Percentiles rank a stretch among this genome's conserved stretches.
These are phyloP conservation scores for Auriculariales sp. DNA, from an alignment of 768 basidiomycete genomes.

Conservation along the genomic window DNA sequence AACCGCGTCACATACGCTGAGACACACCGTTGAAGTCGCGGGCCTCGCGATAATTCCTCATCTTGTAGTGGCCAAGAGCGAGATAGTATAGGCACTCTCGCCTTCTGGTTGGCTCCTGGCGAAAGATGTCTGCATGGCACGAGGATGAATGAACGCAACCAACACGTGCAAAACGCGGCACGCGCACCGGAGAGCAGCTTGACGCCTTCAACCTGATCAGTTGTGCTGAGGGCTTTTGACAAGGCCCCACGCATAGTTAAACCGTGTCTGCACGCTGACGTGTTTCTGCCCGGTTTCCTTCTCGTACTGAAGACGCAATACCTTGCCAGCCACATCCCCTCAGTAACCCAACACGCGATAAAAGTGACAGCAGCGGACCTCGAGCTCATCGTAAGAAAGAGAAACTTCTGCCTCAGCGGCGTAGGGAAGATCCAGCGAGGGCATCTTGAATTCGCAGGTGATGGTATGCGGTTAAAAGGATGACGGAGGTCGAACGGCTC, in stretches of 20 bases:
- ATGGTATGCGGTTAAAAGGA: background rate
- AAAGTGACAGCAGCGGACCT: conserved; percentile 31
- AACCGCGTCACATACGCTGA: background rate
- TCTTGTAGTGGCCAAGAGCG: conserved; percentile 91
- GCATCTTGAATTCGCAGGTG: conserved; percentile 15
- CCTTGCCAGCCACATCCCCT: conserved; percentile 33
- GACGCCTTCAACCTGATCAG: conserved; percentile 86
- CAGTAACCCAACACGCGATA: background rate
- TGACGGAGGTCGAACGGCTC: background rate
- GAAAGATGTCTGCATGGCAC: conserved; percentile 66
- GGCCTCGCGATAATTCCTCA: conserved; percentile 88
- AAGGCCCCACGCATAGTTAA: conserved; percentile 95
- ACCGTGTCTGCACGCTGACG: conserved; percentile 87
- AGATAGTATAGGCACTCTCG: conserved; percentile 96
- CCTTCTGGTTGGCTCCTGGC: conserved; percentile 69
- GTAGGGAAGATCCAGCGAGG: conserved; percentile 71
- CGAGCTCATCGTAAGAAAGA: conserved; percentile 77
- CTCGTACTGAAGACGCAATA: conserved; percentile 75
- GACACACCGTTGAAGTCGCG: conserved; percentile 82
- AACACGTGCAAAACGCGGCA: background rate
- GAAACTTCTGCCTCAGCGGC: conserved; percentile 90
- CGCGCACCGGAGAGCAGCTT: conserved; percentile 69
- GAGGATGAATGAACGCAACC: background rate
- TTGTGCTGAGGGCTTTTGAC: conserved; percentile 80
- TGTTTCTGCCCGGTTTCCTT: conserved; percentile 74